Percentiles rank a stretch among this genome's conserved stretches.
Evolutionary conservation across 352 stramenopile species (phyloP).

Genomic region (Phytophthora hibernalis): DNA sequence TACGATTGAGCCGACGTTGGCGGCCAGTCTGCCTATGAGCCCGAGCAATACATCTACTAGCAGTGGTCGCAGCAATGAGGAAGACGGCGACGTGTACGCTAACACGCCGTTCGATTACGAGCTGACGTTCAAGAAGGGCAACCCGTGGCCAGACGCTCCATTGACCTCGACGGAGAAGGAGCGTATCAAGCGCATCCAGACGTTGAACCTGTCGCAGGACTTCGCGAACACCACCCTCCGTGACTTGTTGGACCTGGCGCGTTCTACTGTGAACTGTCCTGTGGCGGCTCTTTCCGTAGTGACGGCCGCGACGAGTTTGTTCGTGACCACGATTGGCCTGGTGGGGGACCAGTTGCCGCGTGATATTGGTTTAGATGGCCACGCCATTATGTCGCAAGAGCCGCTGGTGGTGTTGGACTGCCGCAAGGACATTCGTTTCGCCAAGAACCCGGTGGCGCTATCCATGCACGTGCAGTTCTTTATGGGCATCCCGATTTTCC

Average conservation of each 20-base stretch:
- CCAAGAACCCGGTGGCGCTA: slow-evolving; percentile 81
- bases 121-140: slow-evolving; percentile 77
- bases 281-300: slow-evolving; percentile 78
- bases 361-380: slow-evolving; percentile 75
- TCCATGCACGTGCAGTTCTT: slow-evolving; percentile 84
- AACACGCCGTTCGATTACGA: slow-evolving; percentile 73
- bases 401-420: slow-evolving; percentile 78
- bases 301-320: slow-evolving; percentile 72
- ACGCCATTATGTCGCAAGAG: slow-evolving; percentile 79
- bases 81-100: slow-evolving; percentile 64
- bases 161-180: slow-evolving; percentile 59
- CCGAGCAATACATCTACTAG: slow-evolving; percentile 48
- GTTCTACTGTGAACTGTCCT: slow-evolving; percentile 70
- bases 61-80: slow-evolving; percentile 41
- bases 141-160: slow-evolving; percentile 79
- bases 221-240: slow-evolving; percentile 81
- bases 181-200: slow-evolving; percentile 64
- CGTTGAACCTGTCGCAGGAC: slow-evolving; percentile 79
- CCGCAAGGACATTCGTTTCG: slow-evolving; percentile 82
- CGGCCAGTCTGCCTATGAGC: slow-evolving; percentile 31
- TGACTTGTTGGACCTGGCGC: slow-evolving; percentile 76
- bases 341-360: slow-evolving; percentile 80
- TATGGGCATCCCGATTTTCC: slow-evolving; percentile 72
- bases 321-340: slow-evolving; percentile 80
- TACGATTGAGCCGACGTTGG: slow-evolving; percentile 50